Conservation (phyloP, 2,329 filamentous ascomycete species). For the Phyllachora maydis region DNA sequence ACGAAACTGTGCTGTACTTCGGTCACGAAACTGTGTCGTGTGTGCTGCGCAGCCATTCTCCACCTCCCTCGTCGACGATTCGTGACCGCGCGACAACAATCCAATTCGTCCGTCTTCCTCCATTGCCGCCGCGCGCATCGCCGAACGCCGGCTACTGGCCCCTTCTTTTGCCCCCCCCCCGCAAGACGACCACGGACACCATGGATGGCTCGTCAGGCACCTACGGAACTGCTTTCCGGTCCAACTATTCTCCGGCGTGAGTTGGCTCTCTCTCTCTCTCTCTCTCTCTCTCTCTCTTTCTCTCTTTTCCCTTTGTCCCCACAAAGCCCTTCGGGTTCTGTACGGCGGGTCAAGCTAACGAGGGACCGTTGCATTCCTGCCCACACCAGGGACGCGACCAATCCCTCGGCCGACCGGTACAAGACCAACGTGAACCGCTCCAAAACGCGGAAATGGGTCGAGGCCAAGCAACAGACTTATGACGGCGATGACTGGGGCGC, state of each 20-base stretch:
- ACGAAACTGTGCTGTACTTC: too few species aligned
- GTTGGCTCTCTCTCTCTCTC: conserved; percentile 2
- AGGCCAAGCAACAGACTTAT: conserved; percentile 71
- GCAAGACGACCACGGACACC: conserved; percentile 1
- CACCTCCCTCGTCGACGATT: too few species aligned
- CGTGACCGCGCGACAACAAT: too few species aligned
- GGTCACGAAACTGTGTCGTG: too few species aligned
- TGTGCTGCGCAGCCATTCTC: too few species aligned
- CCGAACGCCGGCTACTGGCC: too few species aligned
- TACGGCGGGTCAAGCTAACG: conserved; percentile 1
- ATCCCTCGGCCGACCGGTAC: conserved; percentile 24
- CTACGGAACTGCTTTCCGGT: conserved; percentile 11
- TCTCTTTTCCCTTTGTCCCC: conserved; percentile 1
- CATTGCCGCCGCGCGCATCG: too few species aligned
- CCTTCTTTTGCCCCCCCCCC: too few species aligned
- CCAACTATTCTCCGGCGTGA: conserved; percentile 7
- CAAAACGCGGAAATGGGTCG: conserved; percentile 90
- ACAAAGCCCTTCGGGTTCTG: neutral
- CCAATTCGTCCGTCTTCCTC: too few species aligned
- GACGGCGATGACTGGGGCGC: conserved; percentile 88
- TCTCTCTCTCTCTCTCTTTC: too few species aligned
- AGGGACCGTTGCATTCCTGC: conserved; percentile 1
- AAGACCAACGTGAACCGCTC: conserved; percentile 72
- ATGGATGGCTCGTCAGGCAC: conserved; percentile 12
- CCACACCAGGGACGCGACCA: conserved; percentile 7